phyloP scores from a whole-genome alignment of 306 rosid species.

The Urtica urens region DNA sequence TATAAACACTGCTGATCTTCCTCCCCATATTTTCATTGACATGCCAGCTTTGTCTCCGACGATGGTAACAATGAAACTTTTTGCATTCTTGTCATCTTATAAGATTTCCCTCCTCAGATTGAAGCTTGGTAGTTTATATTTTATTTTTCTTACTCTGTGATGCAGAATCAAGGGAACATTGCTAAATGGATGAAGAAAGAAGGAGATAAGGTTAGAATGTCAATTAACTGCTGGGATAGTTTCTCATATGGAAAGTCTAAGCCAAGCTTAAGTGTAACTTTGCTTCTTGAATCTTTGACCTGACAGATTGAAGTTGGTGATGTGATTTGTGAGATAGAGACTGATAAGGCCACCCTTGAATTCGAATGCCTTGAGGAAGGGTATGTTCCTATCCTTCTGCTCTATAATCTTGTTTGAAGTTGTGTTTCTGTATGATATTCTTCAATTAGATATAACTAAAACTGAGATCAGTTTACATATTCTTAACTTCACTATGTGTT shows the following conservation, averaged over 20 bases:
- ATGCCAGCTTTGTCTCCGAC: constrained; percentile 99
- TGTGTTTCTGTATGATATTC: no score
- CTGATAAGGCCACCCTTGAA: constrained; percentile 96
- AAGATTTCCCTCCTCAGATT: constrained; percentile 15
- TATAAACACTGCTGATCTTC: constrained; percentile 55
- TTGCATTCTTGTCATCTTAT: constrained; percentile 5
- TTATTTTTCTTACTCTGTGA: constrained; percentile 4
- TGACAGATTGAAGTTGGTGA: constrained; percentile 93
- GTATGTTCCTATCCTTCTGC: constrained; percentile 39
- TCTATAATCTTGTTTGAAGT: constrained; percentile 1
- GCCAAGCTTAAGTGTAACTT: background rate
- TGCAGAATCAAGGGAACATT: constrained; percentile 87
- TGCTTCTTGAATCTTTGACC: constrained; percentile 11
- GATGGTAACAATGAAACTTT: constrained; percentile 44
- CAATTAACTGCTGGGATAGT: no score
- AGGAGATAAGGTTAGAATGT: constrained; percentile 98
- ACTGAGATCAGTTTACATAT: no score
- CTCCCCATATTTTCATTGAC: constrained; percentile 63
- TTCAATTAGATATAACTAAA: no score
- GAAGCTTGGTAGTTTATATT: constrained; percentile 13
- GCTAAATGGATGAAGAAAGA: constrained; percentile 82
- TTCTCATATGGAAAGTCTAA: no score
- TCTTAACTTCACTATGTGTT: no score
- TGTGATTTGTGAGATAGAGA: constrained; percentile 94
- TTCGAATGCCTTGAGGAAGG: constrained; percentile 94